These are phyloP conservation scores for Solanum hybrid DNA, from an alignment of 305 asterid species.

Conservation along the genomic window DNA sequence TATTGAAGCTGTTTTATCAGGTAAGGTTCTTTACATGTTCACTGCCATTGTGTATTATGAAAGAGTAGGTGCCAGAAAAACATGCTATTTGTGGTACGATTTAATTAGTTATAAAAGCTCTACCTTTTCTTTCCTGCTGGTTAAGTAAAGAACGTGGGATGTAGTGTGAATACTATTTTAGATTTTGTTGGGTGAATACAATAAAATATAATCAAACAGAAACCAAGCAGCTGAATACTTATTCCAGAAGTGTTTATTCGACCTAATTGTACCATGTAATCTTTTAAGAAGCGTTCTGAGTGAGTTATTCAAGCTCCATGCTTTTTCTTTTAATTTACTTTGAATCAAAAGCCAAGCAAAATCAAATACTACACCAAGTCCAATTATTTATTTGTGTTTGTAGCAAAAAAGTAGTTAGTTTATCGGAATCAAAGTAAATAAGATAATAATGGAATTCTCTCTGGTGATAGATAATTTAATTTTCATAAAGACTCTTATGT, in stretches of 20 bases:
- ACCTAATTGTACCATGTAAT: background rate
- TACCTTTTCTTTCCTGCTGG: background rate
- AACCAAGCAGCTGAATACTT: background rate
- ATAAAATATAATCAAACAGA: background rate
- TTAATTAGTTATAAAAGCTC: background rate
- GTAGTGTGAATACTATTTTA: background rate
- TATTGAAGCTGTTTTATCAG: slow-evolving; percentile 90
- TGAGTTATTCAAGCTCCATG: background rate
- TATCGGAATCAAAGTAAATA: background rate
- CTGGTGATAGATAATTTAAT: background rate
- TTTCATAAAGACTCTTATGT: background rate
- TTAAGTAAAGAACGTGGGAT: background rate
- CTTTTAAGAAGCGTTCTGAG: background rate
- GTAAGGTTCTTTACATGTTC: slow-evolving; percentile 20
- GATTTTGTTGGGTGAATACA: background rate
- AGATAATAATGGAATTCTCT: background rate
- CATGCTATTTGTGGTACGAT: background rate
- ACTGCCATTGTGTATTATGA: background rate
- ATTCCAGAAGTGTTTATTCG: background rate
- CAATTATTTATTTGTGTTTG: background rate
- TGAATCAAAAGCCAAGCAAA: background rate
- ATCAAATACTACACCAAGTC: background rate
- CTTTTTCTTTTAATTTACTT: background rate
- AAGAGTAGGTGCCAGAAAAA: background rate
- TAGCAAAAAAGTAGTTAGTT: background rate